Percentiles rank a stretch among this genome's conserved stretches.
These are phyloP conservation scores for Wallacemonas collosoma DNA, from an alignment of 208 protist species.

Conservation along the genomic window DNA sequence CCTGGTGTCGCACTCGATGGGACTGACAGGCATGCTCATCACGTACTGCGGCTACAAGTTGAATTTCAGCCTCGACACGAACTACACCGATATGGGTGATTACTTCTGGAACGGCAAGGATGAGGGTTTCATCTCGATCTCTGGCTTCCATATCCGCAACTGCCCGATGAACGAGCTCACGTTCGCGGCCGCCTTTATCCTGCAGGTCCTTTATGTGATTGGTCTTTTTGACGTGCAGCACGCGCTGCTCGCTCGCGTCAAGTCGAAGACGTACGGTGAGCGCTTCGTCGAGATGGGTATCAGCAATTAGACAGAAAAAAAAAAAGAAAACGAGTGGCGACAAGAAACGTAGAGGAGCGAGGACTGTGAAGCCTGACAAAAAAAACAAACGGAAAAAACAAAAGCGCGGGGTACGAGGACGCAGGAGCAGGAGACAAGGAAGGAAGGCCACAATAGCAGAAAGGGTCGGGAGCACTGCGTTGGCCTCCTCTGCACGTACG, in stretches of 20 bases:
- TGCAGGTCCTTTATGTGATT: constrained; percentile 61
- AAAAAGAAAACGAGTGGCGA: constrained; percentile 15
- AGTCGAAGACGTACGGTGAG: constrained; percentile 86
- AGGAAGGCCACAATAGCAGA: too few species aligned
- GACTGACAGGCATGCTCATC: constrained; percentile 57
- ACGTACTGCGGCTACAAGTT: constrained; percentile 55
- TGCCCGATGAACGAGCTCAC: constrained; percentile 53
- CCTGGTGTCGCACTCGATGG: constrained; percentile 66
- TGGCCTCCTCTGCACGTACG: not conserved
- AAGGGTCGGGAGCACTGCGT: too few species aligned
- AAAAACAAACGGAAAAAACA: constrained; percentile 14
- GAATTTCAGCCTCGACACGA: constrained; percentile 22
- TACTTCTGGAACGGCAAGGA: constrained; percentile 16
- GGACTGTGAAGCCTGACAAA: not conserved
- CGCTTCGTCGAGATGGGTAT: constrained; percentile 87
- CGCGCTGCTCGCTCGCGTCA: constrained; percentile 67
- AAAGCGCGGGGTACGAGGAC: not conserved
- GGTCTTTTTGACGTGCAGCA: constrained; percentile 85
- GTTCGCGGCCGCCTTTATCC: constrained; percentile 61
- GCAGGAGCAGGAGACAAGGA: too few species aligned
- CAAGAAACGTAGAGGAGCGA: constrained; percentile 14
- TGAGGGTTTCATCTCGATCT: constrained; percentile 1
- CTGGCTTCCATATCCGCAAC: constrained; percentile 18
- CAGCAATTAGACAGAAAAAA: constrained; percentile 56
- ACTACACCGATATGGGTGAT: constrained; percentile 10